phyloP scores from a whole-genome alignment of 108 stramenopile genomes.

The Pinguiococcus pyrenoidosus region DNA sequence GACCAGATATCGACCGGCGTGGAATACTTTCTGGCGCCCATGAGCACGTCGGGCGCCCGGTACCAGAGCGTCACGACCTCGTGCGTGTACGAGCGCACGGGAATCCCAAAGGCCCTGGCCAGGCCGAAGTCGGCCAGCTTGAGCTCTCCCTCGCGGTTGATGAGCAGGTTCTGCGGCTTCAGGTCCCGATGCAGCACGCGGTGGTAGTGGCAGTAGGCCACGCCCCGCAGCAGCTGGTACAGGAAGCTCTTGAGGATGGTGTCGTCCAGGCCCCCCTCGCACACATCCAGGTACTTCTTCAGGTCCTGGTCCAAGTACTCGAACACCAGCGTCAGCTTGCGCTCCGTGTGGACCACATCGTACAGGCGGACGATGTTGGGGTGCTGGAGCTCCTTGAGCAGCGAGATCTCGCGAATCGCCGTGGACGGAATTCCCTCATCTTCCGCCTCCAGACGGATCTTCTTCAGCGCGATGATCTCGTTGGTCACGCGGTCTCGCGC shows the following conservation, averaged over 20 bases:
- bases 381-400: constrained; percentile 46
- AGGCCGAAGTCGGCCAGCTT: constrained; percentile 99
- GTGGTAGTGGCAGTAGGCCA: constrained; percentile 96
- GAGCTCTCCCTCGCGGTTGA: constrained; percentile 84
- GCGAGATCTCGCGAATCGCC: constrained; percentile 47
- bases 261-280: constrained; percentile 74
- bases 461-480: constrained; percentile 92
- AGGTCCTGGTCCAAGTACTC: constrained; percentile 97
- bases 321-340: constrained; percentile 86
- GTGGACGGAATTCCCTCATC: constrained; percentile 46
- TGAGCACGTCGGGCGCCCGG: constrained; percentile 90
- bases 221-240: constrained; percentile 88
- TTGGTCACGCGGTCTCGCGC: constrained; percentile 71
- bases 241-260: constrained; percentile 85
- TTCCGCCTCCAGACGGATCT: constrained; percentile 49
- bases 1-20: constrained; percentile 98
- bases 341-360: constrained; percentile 96
- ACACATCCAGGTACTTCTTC: constrained; percentile 81
- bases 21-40: constrained; percentile 86
- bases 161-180: constrained; percentile 90
- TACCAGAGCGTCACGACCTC: constrained; percentile 96
- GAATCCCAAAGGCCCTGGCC: constrained; percentile 93
- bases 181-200: constrained; percentile 71
- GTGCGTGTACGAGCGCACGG: constrained; percentile 61
- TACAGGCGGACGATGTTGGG: constrained; percentile 61